Evolutionary conservation across 176 grass and related monocot species (phyloP).

Genomic region (Musa schizocarpa): DNA sequence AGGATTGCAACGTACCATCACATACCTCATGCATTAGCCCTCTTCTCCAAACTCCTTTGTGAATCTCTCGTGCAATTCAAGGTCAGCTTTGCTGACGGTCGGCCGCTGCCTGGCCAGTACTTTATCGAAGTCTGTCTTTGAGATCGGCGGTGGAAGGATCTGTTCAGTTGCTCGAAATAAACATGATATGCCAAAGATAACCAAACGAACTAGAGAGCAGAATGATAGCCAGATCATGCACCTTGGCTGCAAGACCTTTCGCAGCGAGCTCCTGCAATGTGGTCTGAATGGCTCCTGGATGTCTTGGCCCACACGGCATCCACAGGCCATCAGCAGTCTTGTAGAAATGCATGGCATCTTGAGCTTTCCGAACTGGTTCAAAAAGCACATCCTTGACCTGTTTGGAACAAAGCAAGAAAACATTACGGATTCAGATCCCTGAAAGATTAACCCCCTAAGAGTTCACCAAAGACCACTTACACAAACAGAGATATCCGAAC

Average conservation of each 20-base stretch:
- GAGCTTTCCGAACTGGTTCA: constrained; percentile 93
- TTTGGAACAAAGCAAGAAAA: constrained; percentile 6
- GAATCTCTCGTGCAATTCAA: constrained; percentile 95
- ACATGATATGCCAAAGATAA: background rate
- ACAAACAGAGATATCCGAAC: constrained; percentile 94
- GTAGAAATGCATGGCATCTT: constrained; percentile 94
- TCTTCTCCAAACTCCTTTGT: constrained; percentile 97
- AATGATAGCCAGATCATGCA: background rate
- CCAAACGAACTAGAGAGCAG: background rate
- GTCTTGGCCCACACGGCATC: constrained; percentile 92
- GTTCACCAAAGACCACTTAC: constrained; percentile 36
- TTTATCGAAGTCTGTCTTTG: constrained; percentile 78
- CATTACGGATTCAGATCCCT: no score
- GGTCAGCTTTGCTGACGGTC: constrained; percentile 83
- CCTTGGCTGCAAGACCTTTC: constrained; percentile 71
- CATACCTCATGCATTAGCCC: constrained; percentile 34
- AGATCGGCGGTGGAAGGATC: constrained; percentile 85
- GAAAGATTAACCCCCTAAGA: background rate
- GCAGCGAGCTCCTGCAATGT: constrained; percentile 88
- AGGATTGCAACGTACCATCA: background rate
- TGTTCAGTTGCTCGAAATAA: constrained; percentile 16
- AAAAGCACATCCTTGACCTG: constrained; percentile 98
- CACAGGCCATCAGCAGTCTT: constrained; percentile 51
- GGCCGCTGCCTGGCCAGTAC: constrained; percentile 80
- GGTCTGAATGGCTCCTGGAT: constrained; percentile 63